phyloP scores from a whole-genome alignment of 306 rosid species.

The Gastrolobium villosum region DNA sequence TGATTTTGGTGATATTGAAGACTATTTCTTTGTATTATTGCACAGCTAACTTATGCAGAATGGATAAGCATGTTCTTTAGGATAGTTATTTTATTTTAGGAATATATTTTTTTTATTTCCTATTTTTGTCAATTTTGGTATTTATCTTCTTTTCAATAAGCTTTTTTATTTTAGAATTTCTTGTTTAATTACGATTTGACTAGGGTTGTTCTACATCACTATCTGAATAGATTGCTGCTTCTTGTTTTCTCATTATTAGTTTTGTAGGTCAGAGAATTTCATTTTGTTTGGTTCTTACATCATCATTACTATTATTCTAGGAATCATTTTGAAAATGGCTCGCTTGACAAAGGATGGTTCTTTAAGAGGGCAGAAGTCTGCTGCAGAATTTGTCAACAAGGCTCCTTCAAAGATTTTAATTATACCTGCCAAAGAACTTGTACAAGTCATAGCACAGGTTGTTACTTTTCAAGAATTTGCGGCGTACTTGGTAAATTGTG shows the following conservation, averaged over 20 bases:
- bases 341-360: constrained; percentile 77
- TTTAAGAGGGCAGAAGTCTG: constrained; percentile 71
- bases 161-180: not conserved
- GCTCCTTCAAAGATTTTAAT: constrained; percentile 72
- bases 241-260: constrained; percentile 36
- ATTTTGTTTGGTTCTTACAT: constrained; percentile 1
- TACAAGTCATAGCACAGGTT: constrained; percentile 92
- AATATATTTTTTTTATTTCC: not conserved
- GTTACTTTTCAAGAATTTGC: constrained; percentile 48
- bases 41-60: constrained; percentile 2
- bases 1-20: constrained; percentile 35
- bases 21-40: constrained; percentile 20
- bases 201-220: not conserved
- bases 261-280: constrained; percentile 12
- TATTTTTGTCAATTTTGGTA: not conserved
- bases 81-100: constrained; percentile 12
- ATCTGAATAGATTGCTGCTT: constrained; percentile 21
- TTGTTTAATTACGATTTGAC: constrained; percentile 15
- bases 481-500: not conserved
- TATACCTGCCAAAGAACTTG: constrained; percentile 83
- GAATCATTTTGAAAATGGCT: constrained; percentile 90
- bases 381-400: constrained; percentile 70
- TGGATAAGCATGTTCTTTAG: constrained; percentile 8
- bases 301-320: constrained; percentile 54
- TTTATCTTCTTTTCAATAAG: not conserved